phyloP scores from a whole-genome alignment of 441 rosid species.

The Eutrema salsugineum region DNA sequence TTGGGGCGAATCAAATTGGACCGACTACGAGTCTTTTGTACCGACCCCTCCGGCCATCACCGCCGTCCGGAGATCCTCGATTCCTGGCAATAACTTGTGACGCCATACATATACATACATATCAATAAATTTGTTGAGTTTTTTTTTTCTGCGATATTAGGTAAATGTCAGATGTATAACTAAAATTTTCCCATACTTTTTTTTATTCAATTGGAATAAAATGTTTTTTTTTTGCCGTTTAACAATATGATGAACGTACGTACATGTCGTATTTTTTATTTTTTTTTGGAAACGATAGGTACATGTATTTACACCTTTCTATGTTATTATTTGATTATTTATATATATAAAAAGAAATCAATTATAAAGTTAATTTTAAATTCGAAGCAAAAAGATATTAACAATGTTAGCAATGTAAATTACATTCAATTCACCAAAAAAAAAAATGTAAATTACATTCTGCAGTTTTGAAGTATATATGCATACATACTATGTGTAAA shows the following conservation, averaged over 20 bases:
- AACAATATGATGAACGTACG: not conserved
- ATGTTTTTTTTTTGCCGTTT: not conserved
- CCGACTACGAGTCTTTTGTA: conserved; percentile 45
- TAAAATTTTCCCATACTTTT: not conserved
- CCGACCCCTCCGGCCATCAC: conserved; percentile 77
- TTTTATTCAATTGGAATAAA: conserved; percentile 11
- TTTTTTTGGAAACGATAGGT: no score
- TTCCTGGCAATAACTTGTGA: conserved; percentile 16
- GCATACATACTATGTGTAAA: not conserved
- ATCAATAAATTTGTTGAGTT: conserved; percentile 5
- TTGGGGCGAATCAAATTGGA: conserved; percentile 92
- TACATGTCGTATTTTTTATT: not conserved
- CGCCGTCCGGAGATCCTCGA: conserved; percentile 9
- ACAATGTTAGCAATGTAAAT: no score
- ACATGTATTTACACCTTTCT: not conserved
- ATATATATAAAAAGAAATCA: not conserved
- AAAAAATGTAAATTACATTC: no score
- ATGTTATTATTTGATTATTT: not conserved
- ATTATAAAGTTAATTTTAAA: not conserved
- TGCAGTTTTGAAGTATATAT: not conserved
- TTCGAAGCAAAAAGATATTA: not conserved
- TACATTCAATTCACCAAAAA: no score
- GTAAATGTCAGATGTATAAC: conserved; percentile 3
- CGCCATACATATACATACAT: not conserved
- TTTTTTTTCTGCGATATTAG: conserved; percentile 6